Percentiles rank a stretch among this genome's conserved stretches.
phyloP scores from a whole-genome alignment of 1,139 yeast genomes.

The Casaregolazyma suthepensis region DNA sequence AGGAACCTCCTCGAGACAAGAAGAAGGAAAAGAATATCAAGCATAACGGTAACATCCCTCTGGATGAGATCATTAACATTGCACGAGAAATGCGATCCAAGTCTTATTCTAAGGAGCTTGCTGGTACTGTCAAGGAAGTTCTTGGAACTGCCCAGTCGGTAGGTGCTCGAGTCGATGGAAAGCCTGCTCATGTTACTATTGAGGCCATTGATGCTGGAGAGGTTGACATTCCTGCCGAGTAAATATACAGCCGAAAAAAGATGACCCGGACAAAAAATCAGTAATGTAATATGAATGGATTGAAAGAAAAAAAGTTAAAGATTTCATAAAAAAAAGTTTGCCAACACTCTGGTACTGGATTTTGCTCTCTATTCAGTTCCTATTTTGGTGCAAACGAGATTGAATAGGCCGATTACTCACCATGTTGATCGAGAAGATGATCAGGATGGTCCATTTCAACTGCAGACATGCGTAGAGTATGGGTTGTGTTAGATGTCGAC shows the following conservation, averaged over 20 bases:
- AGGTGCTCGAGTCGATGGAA: constrained; percentile 97
- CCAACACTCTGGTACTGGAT: constrained; percentile 90
- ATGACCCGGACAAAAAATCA: constrained; percentile 2
- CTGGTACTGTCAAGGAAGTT: constrained; percentile 97
- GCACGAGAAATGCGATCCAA: constrained; percentile 97
- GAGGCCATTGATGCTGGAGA: constrained; percentile 77
- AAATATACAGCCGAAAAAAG: constrained; percentile 13
- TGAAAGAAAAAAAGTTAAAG: constrained; percentile 8
- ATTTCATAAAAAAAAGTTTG: constrained; percentile 44
- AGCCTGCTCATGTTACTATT: constrained; percentile 98
- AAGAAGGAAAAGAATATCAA: constrained; percentile 99
- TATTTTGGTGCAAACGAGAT: constrained; percentile 96
- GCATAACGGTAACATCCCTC: constrained; percentile 98
- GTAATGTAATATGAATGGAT: constrained; percentile 11
- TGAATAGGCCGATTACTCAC: constrained; percentile 67
- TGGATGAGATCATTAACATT: constrained; percentile 93
- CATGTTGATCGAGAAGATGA: constrained; percentile 42
- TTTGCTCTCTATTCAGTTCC: constrained; percentile 51
- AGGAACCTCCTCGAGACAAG: constrained; percentile 99
- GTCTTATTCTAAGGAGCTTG: constrained; percentile 96
- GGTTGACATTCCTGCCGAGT: constrained; percentile 56
- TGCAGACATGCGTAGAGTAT: constrained; percentile 19
- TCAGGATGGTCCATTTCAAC: constrained; percentile 50
- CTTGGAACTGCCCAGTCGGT: constrained; percentile 99
- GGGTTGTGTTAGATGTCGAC: too few relatives aligned